These are phyloP conservation scores for Phycomyces nitens DNA, from an alignment of 192 early-diverging fungal genomes.

Conservation along the genomic window DNA sequence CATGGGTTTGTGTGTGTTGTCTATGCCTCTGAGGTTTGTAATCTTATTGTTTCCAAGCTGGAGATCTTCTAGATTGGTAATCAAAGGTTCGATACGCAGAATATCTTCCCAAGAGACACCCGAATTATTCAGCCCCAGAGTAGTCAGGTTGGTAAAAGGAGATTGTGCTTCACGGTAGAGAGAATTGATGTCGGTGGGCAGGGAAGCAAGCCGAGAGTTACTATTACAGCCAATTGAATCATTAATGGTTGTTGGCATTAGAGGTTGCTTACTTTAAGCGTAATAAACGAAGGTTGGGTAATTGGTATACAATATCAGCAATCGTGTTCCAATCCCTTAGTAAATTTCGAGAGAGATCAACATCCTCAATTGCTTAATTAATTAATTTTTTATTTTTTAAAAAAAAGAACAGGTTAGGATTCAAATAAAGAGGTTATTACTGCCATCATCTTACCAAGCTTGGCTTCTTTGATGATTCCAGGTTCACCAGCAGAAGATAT, in stretches of 20 bases:
- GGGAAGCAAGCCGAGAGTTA: constrained; percentile 20
- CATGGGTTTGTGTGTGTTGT: constrained; percentile 23
- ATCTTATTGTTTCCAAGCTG: constrained; percentile 47
- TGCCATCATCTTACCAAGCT: constrained; percentile 31
- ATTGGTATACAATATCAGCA: constrained; percentile 41
- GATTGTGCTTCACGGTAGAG: not conserved
- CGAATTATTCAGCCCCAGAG: constrained; percentile 32
- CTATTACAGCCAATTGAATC: too few relatives aligned
- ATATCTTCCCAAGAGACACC: constrained; percentile 37
- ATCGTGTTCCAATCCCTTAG: constrained; percentile 46
- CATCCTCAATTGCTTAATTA: constrained; percentile 49
- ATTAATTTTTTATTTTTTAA: too few relatives aligned
- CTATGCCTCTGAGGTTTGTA: not conserved
- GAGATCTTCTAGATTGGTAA: constrained; percentile 46
- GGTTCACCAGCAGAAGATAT: constrained; percentile 14
- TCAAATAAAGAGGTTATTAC: too few relatives aligned
- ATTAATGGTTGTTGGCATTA: not conserved
- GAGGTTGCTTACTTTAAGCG: constrained; percentile 43
- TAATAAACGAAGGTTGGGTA: constrained; percentile 37
- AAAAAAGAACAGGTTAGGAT: not conserved
- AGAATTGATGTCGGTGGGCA: not conserved
- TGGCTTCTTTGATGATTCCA: constrained; percentile 34
- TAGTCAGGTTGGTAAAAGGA: constrained; percentile 29
- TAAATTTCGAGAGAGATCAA: constrained; percentile 55
- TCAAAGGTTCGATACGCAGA: constrained; percentile 29